These are phyloP conservation scores for Xylariaceae sp. DNA, from an alignment of 2,329 filamentous ascomycete species.

Conservation along the genomic window DNA sequence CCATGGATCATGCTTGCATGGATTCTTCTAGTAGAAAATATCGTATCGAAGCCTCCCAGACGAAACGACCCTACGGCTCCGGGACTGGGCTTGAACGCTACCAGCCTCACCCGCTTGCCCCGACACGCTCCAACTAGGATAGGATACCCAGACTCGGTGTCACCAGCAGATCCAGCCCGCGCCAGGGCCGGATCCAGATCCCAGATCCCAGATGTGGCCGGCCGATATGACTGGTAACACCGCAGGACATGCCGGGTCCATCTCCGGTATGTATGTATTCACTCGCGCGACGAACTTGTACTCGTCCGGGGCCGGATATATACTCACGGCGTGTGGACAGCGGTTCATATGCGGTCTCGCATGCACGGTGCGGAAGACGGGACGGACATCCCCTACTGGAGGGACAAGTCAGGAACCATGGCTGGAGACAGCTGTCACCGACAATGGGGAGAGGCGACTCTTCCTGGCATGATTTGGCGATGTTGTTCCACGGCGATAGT, in stretches of 20 bases:
- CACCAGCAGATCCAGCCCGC: not conserved
- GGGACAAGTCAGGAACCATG: not conserved
- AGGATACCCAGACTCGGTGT: not conserved
- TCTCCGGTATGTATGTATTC: slow-evolving; percentile 30
- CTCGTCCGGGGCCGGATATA: slow-evolving; percentile 41
- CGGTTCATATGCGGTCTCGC: slow-evolving; percentile 40
- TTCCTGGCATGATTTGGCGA: not conserved
- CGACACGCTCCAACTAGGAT: not conserved
- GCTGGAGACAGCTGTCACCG: not conserved
- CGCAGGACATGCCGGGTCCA: slow-evolving; percentile 36
- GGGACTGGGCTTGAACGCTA: not conserved
- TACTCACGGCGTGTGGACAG: slow-evolving; percentile 39
- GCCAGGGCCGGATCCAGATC: not conserved
- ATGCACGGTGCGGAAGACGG: slow-evolving; percentile 36
- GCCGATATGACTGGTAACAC: not conserved
- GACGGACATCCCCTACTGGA: slow-evolving; percentile 37
- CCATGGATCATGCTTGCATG: not conserved
- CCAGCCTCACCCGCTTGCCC: not conserved
- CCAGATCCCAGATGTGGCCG: not conserved
- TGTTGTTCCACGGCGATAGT: not conserved
- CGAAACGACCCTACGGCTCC: not conserved
- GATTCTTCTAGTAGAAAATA: not conserved
- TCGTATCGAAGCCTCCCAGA: not conserved
- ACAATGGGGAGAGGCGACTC: not conserved
- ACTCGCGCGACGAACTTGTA: slow-evolving; percentile 34